Conservation (phyloP, 2,329 filamentous ascomycete genomes). For the Chaetomiaceae sp. region DNA sequence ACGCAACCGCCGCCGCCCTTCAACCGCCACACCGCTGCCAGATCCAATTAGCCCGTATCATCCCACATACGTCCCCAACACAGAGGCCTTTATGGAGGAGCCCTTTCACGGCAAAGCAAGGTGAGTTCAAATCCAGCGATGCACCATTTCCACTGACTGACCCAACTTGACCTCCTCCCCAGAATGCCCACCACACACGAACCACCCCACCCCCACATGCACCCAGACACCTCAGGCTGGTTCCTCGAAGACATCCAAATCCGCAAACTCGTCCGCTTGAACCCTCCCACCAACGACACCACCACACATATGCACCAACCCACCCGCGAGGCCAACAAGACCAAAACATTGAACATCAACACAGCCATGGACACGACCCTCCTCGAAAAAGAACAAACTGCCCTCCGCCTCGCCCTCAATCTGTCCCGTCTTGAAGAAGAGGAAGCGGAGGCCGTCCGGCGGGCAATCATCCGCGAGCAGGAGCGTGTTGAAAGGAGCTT, state of each 20-base stretch:
- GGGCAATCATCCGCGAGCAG: not conserved
- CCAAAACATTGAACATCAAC: not conserved
- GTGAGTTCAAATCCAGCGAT: too few species aligned
- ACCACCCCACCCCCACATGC: not conserved
- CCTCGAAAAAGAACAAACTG: not conserved
- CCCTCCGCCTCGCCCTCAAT: not conserved
- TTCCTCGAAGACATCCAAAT: constrained; percentile 1
- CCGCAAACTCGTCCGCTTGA: not conserved
- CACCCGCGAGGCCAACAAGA: too few species aligned
- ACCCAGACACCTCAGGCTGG: not conserved
- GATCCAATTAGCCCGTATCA: too few species aligned
- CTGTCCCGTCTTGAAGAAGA: not conserved
- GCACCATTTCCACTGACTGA: too few species aligned
- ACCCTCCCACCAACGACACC: not conserved
- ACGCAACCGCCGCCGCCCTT: not conserved
- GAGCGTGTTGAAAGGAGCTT: not conserved
- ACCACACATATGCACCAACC: not conserved
- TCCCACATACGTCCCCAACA: too few species aligned
- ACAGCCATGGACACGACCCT: not conserved
- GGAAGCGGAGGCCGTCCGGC: not conserved
- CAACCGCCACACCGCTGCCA: not conserved
- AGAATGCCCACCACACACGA: not conserved
- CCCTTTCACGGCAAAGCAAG: not conserved
- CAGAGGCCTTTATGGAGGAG: not conserved
- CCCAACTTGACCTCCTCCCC: too few species aligned